phyloP scores from a whole-genome alignment of 306 rosid species.

The barrel medic (Medicago truncatula) region DNA sequence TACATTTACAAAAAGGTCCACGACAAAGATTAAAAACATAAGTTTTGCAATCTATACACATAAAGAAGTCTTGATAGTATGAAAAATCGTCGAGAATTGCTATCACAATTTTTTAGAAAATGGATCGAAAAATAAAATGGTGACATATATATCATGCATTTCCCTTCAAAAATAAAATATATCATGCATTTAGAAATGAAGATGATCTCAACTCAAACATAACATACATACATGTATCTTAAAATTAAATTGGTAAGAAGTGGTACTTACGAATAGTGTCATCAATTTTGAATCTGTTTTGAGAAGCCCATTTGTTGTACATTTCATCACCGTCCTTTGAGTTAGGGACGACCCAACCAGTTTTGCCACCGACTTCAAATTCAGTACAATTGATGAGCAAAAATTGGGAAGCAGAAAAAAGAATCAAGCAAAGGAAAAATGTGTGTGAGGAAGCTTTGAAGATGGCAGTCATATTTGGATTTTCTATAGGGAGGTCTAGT shows the following conservation, averaged over 20 bases:
- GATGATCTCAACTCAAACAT: background rate
- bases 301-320: constrained; percentile 82
- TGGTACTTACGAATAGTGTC: constrained; percentile 75
- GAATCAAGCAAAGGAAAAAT: constrained; percentile 41
- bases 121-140: background rate
- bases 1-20: background rate
- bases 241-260: background rate
- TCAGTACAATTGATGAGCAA: constrained; percentile 45
- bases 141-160: background rate
- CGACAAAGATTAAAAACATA: background rate
- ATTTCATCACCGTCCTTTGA: constrained; percentile 43
- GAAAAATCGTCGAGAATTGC: background rate
- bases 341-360: constrained; percentile 73
- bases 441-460: constrained; percentile 36
- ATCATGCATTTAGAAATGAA: background rate
- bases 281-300: constrained; percentile 63
- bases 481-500: constrained; percentile 48
- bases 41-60: too few species aligned
- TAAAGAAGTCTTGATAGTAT: too few species aligned
- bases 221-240: background rate
- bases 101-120: too few species aligned
- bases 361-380: constrained; percentile 63
- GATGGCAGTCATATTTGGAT: constrained; percentile 42
- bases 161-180: too few species aligned
- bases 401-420: constrained; percentile 36